Base-by-base conservation (phyloP, 2,329 filamentous ascomycete species). In the Calcarisporium arbuscula region DNA sequence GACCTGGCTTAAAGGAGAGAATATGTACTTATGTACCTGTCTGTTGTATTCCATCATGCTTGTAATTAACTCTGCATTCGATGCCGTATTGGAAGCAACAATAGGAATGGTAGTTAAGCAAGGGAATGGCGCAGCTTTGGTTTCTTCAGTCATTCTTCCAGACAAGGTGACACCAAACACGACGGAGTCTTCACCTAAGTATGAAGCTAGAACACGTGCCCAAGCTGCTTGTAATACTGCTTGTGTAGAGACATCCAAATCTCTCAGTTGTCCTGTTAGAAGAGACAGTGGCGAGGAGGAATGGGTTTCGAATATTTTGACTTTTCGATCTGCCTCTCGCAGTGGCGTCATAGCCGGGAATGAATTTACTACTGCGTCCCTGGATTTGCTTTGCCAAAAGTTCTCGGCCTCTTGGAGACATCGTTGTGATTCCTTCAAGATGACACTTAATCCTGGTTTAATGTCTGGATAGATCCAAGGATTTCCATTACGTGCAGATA, bases 41-140 rank as follows among this genome's bases (percentile, higher is more conserved):
- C 73, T 68, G 49, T 84, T 89, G 30, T 74, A 74, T 1, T 64
- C 56, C 66, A 88, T 79, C 58, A 88, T 80, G 11, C 65, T 59
- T 5, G 68, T 46, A 4, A 94, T 52, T 8, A 89, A 56, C 2
- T 73, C 63, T 2, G 48, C 44, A 39, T 83, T 82, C 0, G 68
- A 72, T 1, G 66, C 52, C 2, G 54, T 52, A 14, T 82, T 68
- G 16, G 65, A 55, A n/a, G 75, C 74, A 9, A 80, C 56, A 1
- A 92, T 70, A 0, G 90, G 90, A 3, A 95, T 57, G 1, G 88
- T 95, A 1, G 82, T 80, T 36, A 95, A 77, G 51, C 84, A 90
- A 1, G 90, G 89, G 33, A 95, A 85, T 0, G 76, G 68, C 5
- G 74, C 70, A 6, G 67, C 53, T 14, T 72, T 66, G 0, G 79